These are phyloP conservation scores for Cytospora piceicola DNA, from an alignment of 2,329 filamentous ascomycete genomes.

Conservation along the genomic window DNA sequence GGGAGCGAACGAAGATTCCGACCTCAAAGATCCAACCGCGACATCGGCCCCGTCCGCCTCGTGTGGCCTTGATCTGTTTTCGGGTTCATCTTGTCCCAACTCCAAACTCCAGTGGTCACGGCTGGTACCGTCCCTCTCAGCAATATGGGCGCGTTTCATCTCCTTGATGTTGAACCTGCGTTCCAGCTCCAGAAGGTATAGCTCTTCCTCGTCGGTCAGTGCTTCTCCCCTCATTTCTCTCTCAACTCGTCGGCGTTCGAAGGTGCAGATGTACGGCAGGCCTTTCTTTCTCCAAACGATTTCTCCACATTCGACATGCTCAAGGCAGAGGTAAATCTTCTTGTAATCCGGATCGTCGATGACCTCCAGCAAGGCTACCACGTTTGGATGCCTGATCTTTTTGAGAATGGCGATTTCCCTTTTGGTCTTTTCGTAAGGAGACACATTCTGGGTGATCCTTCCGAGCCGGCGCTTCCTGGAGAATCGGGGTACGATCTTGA, in stretches of 20 bases:
- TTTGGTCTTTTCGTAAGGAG: slow-evolving; percentile 80
- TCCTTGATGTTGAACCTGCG: slow-evolving; percentile 62
- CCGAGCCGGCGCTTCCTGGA: slow-evolving; percentile 93
- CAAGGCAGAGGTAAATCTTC: slow-evolving; percentile 97
- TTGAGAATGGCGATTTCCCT: slow-evolving; percentile 97
- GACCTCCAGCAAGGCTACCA: slow-evolving; percentile 92
- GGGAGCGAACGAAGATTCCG: slow-evolving; percentile 45
- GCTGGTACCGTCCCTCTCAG: slow-evolving; percentile 55
- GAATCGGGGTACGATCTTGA: slow-evolving; percentile 97
- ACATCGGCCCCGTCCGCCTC: slow-evolving; percentile 48
- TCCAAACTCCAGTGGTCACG: slow-evolving; percentile 81
- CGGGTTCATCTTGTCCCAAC: slow-evolving; percentile 58
- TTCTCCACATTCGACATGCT: slow-evolving; percentile 92
- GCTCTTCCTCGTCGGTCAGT: slow-evolving; percentile 63
- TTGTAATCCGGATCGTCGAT: slow-evolving; percentile 95
- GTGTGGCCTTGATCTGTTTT: slow-evolving; percentile 49
- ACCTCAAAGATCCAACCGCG: slow-evolving; percentile 39
- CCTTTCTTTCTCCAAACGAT: slow-evolving; percentile 93
- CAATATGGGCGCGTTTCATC: slow-evolving; percentile 59
- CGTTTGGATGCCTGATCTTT: slow-evolving; percentile 96
- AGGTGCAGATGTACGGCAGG: slow-evolving; percentile 76
- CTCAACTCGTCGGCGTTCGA: slow-evolving; percentile 81
- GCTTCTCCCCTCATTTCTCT: slow-evolving; percentile 66
- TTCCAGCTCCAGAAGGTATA: slow-evolving; percentile 62
- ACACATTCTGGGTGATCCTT: slow-evolving; percentile 66